Evolutionary conservation across 352 stramenopile species (phyloP), one percentile per base, ranked within the genome.

Genomic region (Pythium aquatile): DNA sequence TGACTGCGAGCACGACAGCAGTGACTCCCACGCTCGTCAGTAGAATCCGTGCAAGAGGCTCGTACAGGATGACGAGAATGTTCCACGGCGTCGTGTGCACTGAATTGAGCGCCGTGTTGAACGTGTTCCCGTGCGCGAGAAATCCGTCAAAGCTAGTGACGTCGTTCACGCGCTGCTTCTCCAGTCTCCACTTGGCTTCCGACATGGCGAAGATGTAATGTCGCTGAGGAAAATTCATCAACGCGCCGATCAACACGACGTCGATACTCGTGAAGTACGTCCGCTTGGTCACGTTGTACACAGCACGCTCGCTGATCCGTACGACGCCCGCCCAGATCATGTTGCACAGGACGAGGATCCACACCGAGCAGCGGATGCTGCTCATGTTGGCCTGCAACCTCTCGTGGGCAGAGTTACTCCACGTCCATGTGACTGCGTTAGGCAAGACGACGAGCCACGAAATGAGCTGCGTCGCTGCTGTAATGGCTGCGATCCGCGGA

Each of bases 291-390:
- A 63, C 54, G 5, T 24, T 46, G 47, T 63, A 66, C 30, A 52
- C 58, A 3, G 24, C 24, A 1, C 53, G 40, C 20, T 71, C 65
- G 37, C 54, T 66, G 14, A 71, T 20, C 1, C 58, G 57, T 13
- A 55, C 46, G 26, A 71, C 46, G 37, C 17, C 4, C 16, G 37
- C 20, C 65, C 65, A 71, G 6, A 71, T 3, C 17, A 46, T n/a
- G 37, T 66, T 66, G 54, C 32, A 56, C 42, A 63, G 1, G 17
- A 71, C 28, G 8, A 71, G 53, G n/a, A 71, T 37, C 1, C 66
- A 29, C 33, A 71, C 65, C 64, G 58, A 66, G 44, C 57, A 66
- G 5, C 65, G 65, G 32, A 71, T 71, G 39, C 65, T 71, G 65
- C 58, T 71, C 46, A 66, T 20, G 28, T 71, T 66, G 16, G 65